Percentiles rank a stretch among this genome's conserved stretches.
Evolutionary conservation across 2,329 filamentous ascomycete genomes (phyloP).

Genomic region (Drechmeria coniospora): DNA sequence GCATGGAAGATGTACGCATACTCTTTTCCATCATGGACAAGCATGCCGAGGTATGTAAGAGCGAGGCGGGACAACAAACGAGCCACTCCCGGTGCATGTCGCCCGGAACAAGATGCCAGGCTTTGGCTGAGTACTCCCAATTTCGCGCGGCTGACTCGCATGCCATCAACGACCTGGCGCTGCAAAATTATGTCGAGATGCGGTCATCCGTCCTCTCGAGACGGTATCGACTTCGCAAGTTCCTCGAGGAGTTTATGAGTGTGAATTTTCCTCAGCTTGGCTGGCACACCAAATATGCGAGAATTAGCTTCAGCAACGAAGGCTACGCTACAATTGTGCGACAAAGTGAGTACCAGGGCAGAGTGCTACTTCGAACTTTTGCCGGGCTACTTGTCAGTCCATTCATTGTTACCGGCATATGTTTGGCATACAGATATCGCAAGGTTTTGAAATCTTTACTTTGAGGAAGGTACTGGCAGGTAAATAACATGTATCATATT

Average conservation of each 20-base stretch:
- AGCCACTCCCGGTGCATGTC: conserved; percentile 26
- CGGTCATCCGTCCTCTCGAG: conserved; percentile 65
- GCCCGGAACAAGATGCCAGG: conserved; percentile 40
- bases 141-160: conserved; percentile 65
- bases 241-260: conserved; percentile 69
- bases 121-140: conserved; percentile 60
- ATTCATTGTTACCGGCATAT: conserved; percentile 10
- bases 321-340: conserved; percentile 70
- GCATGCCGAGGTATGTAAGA: conserved; percentile 33
- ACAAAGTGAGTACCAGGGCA: conserved; percentile 54
- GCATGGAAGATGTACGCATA: conserved; percentile 82
- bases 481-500: neutral
- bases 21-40: conserved; percentile 72
- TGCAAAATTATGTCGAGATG: conserved; percentile 92
- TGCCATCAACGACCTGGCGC: conserved; percentile 81
- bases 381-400: conserved; percentile 19
- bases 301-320: conserved; percentile 88
- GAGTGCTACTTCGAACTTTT: conserved; percentile 35
- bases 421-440: conserved; percentile 13
- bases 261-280: conserved; percentile 62
- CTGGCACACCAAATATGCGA: conserved; percentile 83
- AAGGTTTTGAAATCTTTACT: conserved; percentile 3
- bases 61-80: conserved; percentile 17
- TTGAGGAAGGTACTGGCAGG: neutral
- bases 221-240: conserved; percentile 68